phyloP scores from a whole-genome alignment of 805 yeast genomes.

The Lachancea cidri region DNA sequence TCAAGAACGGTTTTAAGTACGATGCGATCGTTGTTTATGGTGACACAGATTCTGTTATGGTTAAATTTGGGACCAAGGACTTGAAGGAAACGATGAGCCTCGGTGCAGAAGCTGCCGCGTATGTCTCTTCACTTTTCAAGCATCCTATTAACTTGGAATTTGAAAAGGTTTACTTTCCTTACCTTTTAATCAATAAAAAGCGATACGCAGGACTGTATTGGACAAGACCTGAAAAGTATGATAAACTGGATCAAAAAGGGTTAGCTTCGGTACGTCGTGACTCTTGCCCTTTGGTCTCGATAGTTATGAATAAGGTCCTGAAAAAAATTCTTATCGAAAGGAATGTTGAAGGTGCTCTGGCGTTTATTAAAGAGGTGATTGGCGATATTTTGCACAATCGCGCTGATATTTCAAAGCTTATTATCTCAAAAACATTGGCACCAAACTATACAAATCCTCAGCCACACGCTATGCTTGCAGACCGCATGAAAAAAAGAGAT shows the following conservation, averaged over 20 bases:
- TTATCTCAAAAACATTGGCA: slow-evolving; percentile 88
- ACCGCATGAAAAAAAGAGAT: slow-evolving; percentile 92
- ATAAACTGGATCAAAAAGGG: slow-evolving; percentile 97
- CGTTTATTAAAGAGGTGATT: slow-evolving; percentile 79
- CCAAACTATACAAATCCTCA: slow-evolving; percentile 94
- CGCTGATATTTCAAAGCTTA: slow-evolving; percentile 87
- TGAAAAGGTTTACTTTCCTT: slow-evolving; percentile 95
- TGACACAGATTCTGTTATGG: slow-evolving; percentile 99
- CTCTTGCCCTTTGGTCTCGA: slow-evolving; percentile 90
- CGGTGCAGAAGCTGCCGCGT: slow-evolving; percentile 92
- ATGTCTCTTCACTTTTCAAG: slow-evolving; percentile 71
- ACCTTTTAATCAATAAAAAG: slow-evolving; percentile 87
- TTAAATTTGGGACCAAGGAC: slow-evolving; percentile 83
- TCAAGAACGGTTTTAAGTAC: slow-evolving; percentile 74
- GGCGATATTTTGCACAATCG: slow-evolving; percentile 87
- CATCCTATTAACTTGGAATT: slow-evolving; percentile 92
- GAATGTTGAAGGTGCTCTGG: slow-evolving; percentile 78
- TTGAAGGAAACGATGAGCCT: slow-evolving; percentile 79
- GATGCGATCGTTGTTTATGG: slow-evolving; percentile 94
- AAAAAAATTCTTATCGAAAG: slow-evolving; percentile 81
- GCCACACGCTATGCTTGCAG: slow-evolving; percentile 95
- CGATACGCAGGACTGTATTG: slow-evolving; percentile 96
- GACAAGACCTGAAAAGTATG: slow-evolving; percentile 89
- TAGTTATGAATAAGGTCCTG: slow-evolving; percentile 87
- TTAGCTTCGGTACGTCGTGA: slow-evolving; percentile 98